phyloP scores from a whole-genome alignment of 2,329 filamentous ascomycete species.

The Ascochyta fabae region DNA sequence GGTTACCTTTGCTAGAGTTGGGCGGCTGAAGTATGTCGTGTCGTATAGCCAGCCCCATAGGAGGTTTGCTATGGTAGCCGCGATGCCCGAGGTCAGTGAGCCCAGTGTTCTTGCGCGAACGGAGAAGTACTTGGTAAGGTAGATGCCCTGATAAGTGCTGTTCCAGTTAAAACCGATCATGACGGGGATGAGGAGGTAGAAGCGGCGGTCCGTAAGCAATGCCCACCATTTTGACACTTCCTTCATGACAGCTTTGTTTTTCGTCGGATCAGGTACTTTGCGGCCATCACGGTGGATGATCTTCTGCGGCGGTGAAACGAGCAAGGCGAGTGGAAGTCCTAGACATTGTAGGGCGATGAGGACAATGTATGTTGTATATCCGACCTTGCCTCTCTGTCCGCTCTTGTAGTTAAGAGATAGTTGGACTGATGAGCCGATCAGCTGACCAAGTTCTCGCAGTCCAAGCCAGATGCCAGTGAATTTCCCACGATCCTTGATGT shows the following conservation, averaged over 20 bases:
- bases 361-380: slow-evolving; percentile 50
- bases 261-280: slow-evolving; percentile 40
- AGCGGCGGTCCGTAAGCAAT: slow-evolving; percentile 54
- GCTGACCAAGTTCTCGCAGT: slow-evolving; percentile 60
- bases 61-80: slow-evolving; percentile 55
- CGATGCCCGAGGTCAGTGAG: slow-evolving; percentile 55
- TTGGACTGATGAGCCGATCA: slow-evolving; percentile 60
- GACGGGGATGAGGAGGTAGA: slow-evolving; percentile 58
- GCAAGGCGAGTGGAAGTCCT: slow-evolving; percentile 54
- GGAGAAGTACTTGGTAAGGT: slow-evolving; percentile 61
- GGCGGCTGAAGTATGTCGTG: slow-evolving; percentile 51
- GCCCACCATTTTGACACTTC: slow-evolving; percentile 49
- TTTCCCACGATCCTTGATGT: slow-evolving; percentile 55
- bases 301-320: slow-evolving; percentile 56
- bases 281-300: slow-evolving; percentile 53
- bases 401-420: slow-evolving; percentile 57
- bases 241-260: slow-evolving; percentile 48
- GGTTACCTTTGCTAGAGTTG: slow-evolving; percentile 50
- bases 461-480: slow-evolving; percentile 61
- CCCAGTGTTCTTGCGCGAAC: slow-evolving; percentile 57
- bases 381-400: slow-evolving; percentile 54
- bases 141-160: slow-evolving; percentile 59
- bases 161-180: slow-evolving; percentile 61
- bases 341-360: slow-evolving; percentile 56
- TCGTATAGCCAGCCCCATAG: slow-evolving; percentile 61